Evolutionary conservation across 192 early-diverging fungal species (phyloP).

Genomic region (Spinellus fusiger): DNA sequence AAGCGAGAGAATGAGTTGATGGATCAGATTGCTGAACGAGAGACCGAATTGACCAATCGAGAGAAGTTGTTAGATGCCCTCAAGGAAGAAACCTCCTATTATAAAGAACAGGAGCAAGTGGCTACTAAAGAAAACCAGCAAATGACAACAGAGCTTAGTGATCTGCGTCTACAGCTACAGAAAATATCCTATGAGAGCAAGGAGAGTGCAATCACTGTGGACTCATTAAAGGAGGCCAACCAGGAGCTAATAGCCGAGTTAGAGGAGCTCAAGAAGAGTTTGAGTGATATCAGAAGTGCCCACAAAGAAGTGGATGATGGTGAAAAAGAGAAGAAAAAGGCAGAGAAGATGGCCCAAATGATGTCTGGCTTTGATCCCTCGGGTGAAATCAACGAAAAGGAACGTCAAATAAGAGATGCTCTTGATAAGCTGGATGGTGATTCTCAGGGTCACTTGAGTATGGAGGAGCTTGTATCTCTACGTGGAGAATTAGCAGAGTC

Average conservation of each 20-base stretch:
- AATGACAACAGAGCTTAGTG: constrained; percentile 62
- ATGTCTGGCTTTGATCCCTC: constrained; percentile 81
- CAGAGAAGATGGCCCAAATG: constrained; percentile 85
- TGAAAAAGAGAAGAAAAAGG: constrained; percentile 77
- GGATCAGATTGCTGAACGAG: constrained; percentile 90
- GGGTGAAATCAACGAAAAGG: constrained; percentile 69
- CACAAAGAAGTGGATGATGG: constrained; percentile 51
- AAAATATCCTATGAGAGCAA: constrained; percentile 85
- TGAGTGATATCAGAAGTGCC: constrained; percentile 46
- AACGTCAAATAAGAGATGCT: constrained; percentile 71
- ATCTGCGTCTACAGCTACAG: constrained; percentile 81
- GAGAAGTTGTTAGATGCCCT: constrained; percentile 57
- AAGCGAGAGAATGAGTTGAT: constrained; percentile 93
- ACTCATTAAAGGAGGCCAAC: constrained; percentile 84
- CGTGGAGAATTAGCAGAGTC: constrained; percentile 71
- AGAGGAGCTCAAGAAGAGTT: constrained; percentile 66
- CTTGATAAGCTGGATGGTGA: constrained; percentile 60
- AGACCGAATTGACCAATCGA: constrained; percentile 68
- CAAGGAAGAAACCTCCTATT: constrained; percentile 70
- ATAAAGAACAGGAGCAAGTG: constrained; percentile 58
- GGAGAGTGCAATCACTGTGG: constrained; percentile 83
- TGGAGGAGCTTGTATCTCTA: constrained; percentile 65
- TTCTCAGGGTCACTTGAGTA: constrained; percentile 31
- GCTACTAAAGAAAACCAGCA: constrained; percentile 68
- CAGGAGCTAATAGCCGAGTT: constrained; percentile 70